These are phyloP conservation scores for Secale cereale DNA, from an alignment of 176 grass and related monocot species.

Conservation along the genomic window DNA sequence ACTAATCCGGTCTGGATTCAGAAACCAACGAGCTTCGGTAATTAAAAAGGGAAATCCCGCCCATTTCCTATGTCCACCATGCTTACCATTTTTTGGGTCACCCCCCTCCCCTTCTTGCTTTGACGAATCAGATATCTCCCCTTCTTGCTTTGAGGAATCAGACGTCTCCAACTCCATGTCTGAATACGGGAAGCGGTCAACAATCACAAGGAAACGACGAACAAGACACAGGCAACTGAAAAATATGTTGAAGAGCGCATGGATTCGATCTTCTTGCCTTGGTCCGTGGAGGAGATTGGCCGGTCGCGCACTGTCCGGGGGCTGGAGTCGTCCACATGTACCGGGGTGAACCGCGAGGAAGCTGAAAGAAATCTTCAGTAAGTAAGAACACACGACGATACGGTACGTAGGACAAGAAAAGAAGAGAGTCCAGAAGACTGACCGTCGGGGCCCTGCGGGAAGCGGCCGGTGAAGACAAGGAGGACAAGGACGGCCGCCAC, in stretches of 20 bases:
- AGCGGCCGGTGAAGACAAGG: conserved; percentile 27
- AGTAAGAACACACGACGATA: neutral
- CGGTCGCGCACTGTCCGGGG: neutral
- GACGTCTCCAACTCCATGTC: neutral
- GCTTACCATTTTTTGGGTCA: conserved; percentile 7
- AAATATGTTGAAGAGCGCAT: too few relatives aligned
- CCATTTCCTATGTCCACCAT: neutral
- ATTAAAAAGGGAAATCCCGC: neutral
- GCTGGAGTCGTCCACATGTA: conserved; percentile 5
- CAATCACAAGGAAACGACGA: neutral
- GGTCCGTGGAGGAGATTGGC: neutral
- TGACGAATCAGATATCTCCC: neutral
- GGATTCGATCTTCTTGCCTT: conserved; percentile 10
- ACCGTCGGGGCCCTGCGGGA: conserved; percentile 25
- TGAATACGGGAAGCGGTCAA: neutral
- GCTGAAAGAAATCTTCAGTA: conserved; percentile 18
- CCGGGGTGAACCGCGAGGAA: conserved; percentile 28
- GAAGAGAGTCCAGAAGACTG: neutral
- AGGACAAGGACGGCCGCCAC: conserved; percentile 15
- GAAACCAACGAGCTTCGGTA: neutral
- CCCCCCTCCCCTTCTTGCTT: neutral
- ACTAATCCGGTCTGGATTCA: neutral
- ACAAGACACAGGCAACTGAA: neutral
- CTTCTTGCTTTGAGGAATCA: neutral
- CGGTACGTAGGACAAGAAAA: neutral